Base-by-base conservation (phyloP, 345 rosid species). In the Barbarea vulgaris region DNA sequence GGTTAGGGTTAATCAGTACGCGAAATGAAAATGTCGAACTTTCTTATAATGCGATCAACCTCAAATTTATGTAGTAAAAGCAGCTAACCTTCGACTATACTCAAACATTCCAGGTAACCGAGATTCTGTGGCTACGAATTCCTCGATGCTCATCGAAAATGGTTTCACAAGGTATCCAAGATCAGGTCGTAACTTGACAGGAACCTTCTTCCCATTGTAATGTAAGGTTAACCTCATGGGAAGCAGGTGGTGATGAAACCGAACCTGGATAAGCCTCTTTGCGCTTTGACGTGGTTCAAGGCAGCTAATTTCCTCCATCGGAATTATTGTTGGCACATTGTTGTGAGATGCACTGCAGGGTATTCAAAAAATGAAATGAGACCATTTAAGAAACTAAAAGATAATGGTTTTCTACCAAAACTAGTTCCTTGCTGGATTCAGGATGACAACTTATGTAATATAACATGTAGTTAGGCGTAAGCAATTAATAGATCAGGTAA, bases 131-230 rank as follows among this genome's bases (percentile, higher is more conserved):
- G 83, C 80, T 66, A 54, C 51, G 81, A 90, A 90, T 64, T 82
- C 78, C 64, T 85, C 87, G 70, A 79, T 47, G 73, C 84, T 85
- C 89, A 90, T 79, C 1, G 87, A 85, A 62, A 84, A 84, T 50
- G 99, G 97, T 76, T 86, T 95, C 69, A 95, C 89, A 83, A 95
- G 91, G 82, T 90, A 95, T 48, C 99, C 99, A 50, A 95, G 90
- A 79, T 95, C 96, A 62, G 99, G 99, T 65, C 91, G 82, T 84
- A 92, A 79, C 87, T 92, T 92, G 77, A 89, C 89, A 12, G 89
- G 88, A 77, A 84, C 76, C 77, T 79, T 87, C 83, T 83, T 88
- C 55, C 77, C 90, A 77, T 83, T 76, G 52, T 78, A 84, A 64
- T 77, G 75, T 56, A 94, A 81, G 54, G 79, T 74, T 74, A 94